Percentiles rank a stretch among this genome's conserved stretches.
These are phyloP conservation scores for Populus tremula DNA, from an alignment of 345 rosid genomes.

Conservation along the genomic window DNA sequence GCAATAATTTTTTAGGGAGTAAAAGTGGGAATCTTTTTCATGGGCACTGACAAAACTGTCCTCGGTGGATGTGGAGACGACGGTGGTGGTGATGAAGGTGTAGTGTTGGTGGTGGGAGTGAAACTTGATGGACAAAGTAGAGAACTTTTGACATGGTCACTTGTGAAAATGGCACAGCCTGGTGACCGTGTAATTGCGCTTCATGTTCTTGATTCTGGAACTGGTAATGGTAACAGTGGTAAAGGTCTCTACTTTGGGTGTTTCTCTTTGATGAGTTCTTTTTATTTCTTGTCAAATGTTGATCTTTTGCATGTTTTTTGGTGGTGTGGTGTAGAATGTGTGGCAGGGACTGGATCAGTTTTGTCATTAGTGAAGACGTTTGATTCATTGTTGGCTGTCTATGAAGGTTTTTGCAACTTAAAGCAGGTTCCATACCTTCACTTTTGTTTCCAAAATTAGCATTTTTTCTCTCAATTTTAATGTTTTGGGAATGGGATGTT, in stretches of 20 bases:
- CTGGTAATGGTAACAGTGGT: conserved; percentile 33
- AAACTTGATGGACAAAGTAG: conserved; percentile 66
- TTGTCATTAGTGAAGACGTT: conserved; percentile 69
- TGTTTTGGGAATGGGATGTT: neutral
- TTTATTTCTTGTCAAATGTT: neutral
- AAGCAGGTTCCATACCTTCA: conserved; percentile 53
- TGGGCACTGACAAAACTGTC: neutral
- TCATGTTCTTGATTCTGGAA: conserved; percentile 63
- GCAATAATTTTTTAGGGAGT: neutral
- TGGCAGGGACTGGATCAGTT: conserved; percentile 54
- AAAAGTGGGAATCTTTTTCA: neutral
- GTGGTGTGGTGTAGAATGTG: conserved; percentile 36
- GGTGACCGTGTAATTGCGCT: conserved; percentile 84
- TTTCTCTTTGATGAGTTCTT: neutral
- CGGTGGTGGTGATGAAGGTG: conserved; percentile 20
- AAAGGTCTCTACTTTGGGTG: neutral
- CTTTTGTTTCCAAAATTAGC: neutral
- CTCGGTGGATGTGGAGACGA: neutral
- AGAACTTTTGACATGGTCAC: conserved; percentile 82
- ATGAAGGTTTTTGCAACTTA: conserved; percentile 95
- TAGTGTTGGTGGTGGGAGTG: conserved; percentile 71
- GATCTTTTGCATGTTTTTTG: conserved; percentile 17
- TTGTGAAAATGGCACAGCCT: conserved; percentile 74
- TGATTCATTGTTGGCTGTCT: conserved; percentile 71
- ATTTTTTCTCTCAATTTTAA: neutral